A percentile compares a stretch with the other conserved stretches of the same genome.
Evolutionary conservation across 2,329 filamentous ascomycete genomes (phyloP).

Genomic region (Chaetomium sp.): DNA sequence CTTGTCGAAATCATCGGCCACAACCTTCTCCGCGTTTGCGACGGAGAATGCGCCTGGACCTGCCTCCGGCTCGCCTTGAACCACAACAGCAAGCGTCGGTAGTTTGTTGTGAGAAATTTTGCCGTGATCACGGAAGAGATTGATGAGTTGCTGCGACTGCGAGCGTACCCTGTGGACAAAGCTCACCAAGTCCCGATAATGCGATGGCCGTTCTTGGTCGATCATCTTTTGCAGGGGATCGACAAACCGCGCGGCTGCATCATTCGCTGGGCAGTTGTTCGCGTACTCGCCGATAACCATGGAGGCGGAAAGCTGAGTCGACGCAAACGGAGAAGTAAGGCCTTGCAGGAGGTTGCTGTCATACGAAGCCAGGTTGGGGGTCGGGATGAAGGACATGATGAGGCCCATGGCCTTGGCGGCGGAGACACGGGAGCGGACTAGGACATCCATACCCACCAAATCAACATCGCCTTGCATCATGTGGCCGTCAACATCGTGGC

Average conservation of each 20-base stretch:
- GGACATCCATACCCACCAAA: slow-evolving; percentile 82
- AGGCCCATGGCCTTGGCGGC: slow-evolving; percentile 85
- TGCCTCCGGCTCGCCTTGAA: slow-evolving; percentile 89
- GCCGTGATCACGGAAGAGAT: slow-evolving; percentile 88
- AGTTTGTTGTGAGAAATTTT: slow-evolving; percentile 76
- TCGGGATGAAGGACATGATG: slow-evolving; percentile 76
- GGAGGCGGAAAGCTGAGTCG: slow-evolving; percentile 80
- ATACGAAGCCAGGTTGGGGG: slow-evolving; percentile 62
- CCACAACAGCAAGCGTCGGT: slow-evolving; percentile 82
- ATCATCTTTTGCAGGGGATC: slow-evolving; percentile 71
- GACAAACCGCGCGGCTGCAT: slow-evolving; percentile 62
- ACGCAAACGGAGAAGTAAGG: slow-evolving; percentile 74
- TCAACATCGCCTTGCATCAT: slow-evolving; percentile 98
- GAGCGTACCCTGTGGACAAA: slow-evolving; percentile 87
- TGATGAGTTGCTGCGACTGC: slow-evolving; percentile 86
- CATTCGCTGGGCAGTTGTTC: slow-evolving; percentile 52
- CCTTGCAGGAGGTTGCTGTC: slow-evolving; percentile 66
- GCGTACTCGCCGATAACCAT: slow-evolving; percentile 90
- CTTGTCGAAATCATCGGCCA: slow-evolving; percentile 81
- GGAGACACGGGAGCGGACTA: slow-evolving; percentile 86
- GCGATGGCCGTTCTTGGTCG: slow-evolving; percentile 75
- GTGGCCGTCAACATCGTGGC: slow-evolving; percentile 94
- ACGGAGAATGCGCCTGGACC: slow-evolving; percentile 92
- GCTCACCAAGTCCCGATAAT: slow-evolving; percentile 88
- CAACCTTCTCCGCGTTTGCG: slow-evolving; percentile 81